These are phyloP conservation scores for Dillenia suffruticosa DNA, from an alignment of 164 flowering plant genomes.

Conservation along the genomic window DNA sequence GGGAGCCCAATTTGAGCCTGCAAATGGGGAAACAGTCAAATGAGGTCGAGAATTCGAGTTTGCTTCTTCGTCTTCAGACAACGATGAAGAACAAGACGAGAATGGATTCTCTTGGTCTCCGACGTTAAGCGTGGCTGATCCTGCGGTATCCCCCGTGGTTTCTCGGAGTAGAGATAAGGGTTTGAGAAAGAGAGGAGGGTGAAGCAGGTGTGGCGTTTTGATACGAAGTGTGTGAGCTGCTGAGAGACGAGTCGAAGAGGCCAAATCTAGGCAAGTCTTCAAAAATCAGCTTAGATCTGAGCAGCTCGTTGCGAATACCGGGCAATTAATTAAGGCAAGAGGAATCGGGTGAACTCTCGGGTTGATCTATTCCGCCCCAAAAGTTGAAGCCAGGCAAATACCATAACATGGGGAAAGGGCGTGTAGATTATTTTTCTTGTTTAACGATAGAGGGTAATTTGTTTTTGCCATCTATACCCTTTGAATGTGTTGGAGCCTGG, in stretches of 20 bases:
- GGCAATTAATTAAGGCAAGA: slow-evolving; percentile 29
- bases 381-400: slow-evolving; percentile 50
- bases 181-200: slow-evolving; percentile 21
- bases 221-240: slow-evolving; percentile 50
- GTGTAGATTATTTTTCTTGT: slow-evolving; percentile 3
- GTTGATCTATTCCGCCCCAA: slow-evolving; percentile 39
- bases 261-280: slow-evolving; percentile 40
- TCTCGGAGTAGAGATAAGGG: slow-evolving; percentile 5
- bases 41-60: not conserved
- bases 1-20: slow-evolving; percentile 6
- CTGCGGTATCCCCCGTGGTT: slow-evolving; percentile 15
- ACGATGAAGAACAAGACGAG: slow-evolving; percentile 13
- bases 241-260: slow-evolving; percentile 45
- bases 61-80: slow-evolving; percentile 6
- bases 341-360: slow-evolving; percentile 39
- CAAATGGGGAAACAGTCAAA: slow-evolving; percentile 1
- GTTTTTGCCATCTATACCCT: not conserved
- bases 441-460: not conserved
- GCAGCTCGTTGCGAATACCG: slow-evolving; percentile 45
- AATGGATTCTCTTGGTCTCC: slow-evolving; percentile 8
- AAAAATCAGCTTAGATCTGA: slow-evolving; percentile 49
- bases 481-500: slow-evolving; percentile 28
- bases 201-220: slow-evolving; percentile 58
- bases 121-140: slow-evolving; percentile 7
- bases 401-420: slow-evolving; percentile 69